Conservation (phyloP, 352 stramenopile genomes). For the Phytophthora fragariaefolia region DNA sequence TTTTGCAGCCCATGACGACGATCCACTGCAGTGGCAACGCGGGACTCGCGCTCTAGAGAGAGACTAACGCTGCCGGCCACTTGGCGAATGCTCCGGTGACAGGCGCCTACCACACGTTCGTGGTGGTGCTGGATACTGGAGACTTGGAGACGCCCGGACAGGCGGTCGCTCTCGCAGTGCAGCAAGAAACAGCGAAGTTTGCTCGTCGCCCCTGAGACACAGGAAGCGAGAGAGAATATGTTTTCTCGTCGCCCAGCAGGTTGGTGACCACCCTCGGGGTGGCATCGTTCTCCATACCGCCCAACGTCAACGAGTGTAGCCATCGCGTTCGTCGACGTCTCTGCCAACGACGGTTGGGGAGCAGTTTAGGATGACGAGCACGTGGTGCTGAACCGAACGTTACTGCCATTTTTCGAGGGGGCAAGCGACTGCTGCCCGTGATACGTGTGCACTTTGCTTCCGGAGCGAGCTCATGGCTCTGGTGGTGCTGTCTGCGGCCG, state of each 20-base stretch:
- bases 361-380: conserved; percentile 6
- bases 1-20: conserved; percentile 64
- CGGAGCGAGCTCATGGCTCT: not conserved
- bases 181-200: too few relatives aligned
- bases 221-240: conserved; percentile 32
- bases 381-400: not conserved
- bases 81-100: conserved; percentile 25
- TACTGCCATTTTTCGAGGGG: not conserved
- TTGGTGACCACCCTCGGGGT: not conserved
- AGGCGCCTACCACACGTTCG: conserved; percentile 14
- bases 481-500: too few relatives aligned
- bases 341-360: conserved; percentile 16
- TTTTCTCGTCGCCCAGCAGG: conserved; percentile 29
- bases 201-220: conserved; percentile 12
- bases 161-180: conserved; percentile 9
- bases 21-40: conserved; percentile 22
- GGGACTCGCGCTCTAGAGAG: conserved; percentile 1
- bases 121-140: conserved; percentile 11
- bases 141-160: conserved; percentile 29
- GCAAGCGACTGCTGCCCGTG: too few relatives aligned
- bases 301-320: conserved; percentile 12
- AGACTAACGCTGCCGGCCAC: conserved; percentile 1
- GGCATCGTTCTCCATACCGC: conserved; percentile 26
- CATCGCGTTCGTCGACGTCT: too few relatives aligned
- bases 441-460: too few relatives aligned